phyloP scores from a whole-genome alignment of 2,329 filamentous ascomycete species.

The Neofusicoccum ribis region DNA sequence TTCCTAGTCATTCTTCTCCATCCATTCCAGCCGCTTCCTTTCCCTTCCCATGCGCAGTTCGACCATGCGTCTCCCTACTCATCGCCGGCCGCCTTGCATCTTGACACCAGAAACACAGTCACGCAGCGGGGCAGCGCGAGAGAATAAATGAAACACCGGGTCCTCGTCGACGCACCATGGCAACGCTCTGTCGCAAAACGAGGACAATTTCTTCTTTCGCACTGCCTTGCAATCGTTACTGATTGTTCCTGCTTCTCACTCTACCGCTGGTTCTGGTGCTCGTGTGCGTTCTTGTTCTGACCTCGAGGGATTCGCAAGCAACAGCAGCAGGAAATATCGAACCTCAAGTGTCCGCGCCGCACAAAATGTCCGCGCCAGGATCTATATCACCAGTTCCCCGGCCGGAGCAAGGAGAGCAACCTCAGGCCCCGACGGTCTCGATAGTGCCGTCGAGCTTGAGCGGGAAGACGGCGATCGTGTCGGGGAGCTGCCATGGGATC shows the following conservation, averaged over 20 bases:
- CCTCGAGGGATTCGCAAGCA: background rate
- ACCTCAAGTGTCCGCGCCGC: background rate
- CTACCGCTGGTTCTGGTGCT: background rate
- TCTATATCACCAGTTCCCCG: background rate
- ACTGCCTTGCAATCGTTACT: background rate
- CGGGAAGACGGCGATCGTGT: constrained; percentile 41
- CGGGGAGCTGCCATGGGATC: constrained; percentile 45
- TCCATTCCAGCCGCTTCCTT: no score
- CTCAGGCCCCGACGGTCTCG: background rate
- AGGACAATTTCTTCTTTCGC: no score
- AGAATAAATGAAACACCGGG: no score
- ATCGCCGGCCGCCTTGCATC: no score
- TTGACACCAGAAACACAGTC: no score
- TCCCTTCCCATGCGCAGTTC: no score
- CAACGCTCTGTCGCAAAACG: no score
- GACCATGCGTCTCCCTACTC: no score
- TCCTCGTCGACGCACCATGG: no score
- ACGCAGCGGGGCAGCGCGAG: no score
- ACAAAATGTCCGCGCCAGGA: background rate
- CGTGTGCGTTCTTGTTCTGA: background rate
- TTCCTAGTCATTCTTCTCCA: no score
- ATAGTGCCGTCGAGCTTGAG: constrained; percentile 19
- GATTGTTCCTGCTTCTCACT: background rate
- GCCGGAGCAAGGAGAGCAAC: background rate
- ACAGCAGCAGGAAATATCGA: background rate